Evolutionary conservation across 306 rosid species (phyloP).

Genomic region (Dicorynia guianensis): DNA sequence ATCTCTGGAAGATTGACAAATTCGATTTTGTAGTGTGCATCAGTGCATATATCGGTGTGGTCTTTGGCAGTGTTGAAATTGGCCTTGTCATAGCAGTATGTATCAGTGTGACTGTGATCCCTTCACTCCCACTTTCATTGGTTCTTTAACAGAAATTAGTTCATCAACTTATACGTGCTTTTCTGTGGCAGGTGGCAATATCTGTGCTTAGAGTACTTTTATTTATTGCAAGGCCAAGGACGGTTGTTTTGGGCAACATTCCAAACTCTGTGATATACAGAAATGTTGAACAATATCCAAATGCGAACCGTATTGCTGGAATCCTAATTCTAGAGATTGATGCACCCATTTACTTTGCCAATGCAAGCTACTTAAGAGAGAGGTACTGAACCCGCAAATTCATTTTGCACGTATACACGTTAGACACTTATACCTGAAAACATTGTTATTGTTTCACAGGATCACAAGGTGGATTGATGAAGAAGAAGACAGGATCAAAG

Average conservation of each 20-base stretch:
- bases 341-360: slow-evolving; percentile 81
- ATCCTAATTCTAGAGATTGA: slow-evolving; percentile 80
- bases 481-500: slow-evolving; percentile 83
- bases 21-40: slow-evolving; percentile 84
- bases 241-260: slow-evolving; percentile 70
- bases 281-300: slow-evolving; percentile 80
- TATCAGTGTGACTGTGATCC: not conserved
- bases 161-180: not conserved
- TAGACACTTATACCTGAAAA: slow-evolving; percentile 9
- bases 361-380: slow-evolving; percentile 79
- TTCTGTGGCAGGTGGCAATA: slow-evolving; percentile 63
- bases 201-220: slow-evolving; percentile 73
- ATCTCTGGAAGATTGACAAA: slow-evolving; percentile 91
- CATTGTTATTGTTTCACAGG: slow-evolving; percentile 48
- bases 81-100: slow-evolving; percentile 87
- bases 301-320: slow-evolving; percentile 72
- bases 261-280: slow-evolving; percentile 70
- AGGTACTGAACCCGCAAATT: slow-evolving; percentile 50
- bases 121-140: not conserved
- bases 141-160: too few species aligned
- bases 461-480: slow-evolving; percentile 94
- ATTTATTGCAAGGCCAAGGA: slow-evolving; percentile 77
- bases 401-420: too few species aligned
- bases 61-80: slow-evolving; percentile 80
- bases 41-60: slow-evolving; percentile 80